Evolutionary conservation across 2,329 filamentous ascomycete species (phyloP).

Genomic region (Colletotrichum acutatum): DNA sequence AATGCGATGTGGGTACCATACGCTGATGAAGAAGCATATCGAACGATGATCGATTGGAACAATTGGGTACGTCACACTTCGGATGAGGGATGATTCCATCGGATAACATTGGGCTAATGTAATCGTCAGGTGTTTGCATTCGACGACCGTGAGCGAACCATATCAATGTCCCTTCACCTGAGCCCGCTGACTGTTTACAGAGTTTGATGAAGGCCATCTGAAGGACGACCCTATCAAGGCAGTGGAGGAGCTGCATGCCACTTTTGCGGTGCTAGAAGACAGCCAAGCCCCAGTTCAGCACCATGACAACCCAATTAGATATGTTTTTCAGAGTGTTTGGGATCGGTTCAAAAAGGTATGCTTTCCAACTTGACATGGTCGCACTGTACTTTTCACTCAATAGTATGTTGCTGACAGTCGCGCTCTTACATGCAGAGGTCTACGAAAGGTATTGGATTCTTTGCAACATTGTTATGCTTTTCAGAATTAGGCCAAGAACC

Average conservation of each 20-base stretch:
- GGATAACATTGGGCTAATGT: neutral
- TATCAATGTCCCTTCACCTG: rapidly evolving
- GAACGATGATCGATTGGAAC: neutral
- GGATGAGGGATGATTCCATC: neutral
- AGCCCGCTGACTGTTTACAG: neutral
- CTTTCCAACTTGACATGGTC: neutral
- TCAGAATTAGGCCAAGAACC: no score
- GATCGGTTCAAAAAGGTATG: neutral
- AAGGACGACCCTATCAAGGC: neutral
- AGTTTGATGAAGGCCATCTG: neutral
- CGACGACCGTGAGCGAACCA: neutral
- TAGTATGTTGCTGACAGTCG: neutral
- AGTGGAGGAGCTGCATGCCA: neutral
- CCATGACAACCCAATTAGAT: neutral
- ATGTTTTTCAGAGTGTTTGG: neutral
- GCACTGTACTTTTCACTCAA: neutral
- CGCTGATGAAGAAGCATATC: neutral
- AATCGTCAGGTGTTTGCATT: neutral
- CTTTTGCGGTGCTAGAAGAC: neutral
- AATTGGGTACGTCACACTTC: neutral
- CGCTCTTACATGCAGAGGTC: neutral
- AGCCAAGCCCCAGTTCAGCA: neutral
- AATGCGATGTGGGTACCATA: neutral
- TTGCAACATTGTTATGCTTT: no score
- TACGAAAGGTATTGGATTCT: neutral